These are phyloP conservation scores for Exophiala sideris DNA, from an alignment of 2,329 filamentous ascomycete genomes.

Conservation along the genomic window DNA sequence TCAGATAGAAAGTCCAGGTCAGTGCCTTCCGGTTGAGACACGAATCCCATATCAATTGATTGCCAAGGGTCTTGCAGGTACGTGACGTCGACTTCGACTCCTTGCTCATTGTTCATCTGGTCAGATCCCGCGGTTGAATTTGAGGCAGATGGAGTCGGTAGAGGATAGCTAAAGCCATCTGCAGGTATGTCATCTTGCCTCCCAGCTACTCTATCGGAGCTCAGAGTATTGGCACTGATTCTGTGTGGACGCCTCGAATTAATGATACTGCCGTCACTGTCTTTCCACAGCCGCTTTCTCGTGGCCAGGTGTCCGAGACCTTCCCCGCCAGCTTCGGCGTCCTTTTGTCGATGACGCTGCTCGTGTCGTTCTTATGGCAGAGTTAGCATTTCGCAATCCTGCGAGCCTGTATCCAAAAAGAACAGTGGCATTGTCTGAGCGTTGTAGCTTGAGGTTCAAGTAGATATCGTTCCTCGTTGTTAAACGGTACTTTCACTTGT, in stretches of 20 bases:
- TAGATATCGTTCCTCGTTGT: too few species aligned
- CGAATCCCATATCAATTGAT: background rate
- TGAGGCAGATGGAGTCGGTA: background rate
- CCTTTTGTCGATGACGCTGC: conserved; percentile 48
- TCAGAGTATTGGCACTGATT: background rate
- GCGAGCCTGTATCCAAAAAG: too few species aligned
- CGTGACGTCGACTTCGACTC: background rate
- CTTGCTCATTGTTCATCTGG: background rate
- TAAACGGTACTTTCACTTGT: too few species aligned
- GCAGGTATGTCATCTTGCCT: background rate
- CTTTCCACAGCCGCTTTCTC: conserved; percentile 47
- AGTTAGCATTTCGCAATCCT: too few species aligned
- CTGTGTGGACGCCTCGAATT: conserved; percentile 27
- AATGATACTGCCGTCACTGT: conserved; percentile 45
- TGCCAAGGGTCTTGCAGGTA: background rate
- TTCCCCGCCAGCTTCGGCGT: conserved; percentile 48
- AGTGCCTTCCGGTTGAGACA: background rate
- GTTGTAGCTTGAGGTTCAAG: too few species aligned
- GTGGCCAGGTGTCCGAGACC: conserved; percentile 47
- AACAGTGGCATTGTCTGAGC: too few species aligned
- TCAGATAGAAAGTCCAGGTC: background rate
- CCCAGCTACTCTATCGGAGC: background rate
- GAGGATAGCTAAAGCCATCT: background rate
- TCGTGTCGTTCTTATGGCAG: conserved; percentile 53
- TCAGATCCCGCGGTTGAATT: background rate